Evolutionary conservation across 1,284 basidiomycete species (phyloP), one percentile per base, ranked within the genome.

Genomic region (Cystobasidiaceae sp.): DNA sequence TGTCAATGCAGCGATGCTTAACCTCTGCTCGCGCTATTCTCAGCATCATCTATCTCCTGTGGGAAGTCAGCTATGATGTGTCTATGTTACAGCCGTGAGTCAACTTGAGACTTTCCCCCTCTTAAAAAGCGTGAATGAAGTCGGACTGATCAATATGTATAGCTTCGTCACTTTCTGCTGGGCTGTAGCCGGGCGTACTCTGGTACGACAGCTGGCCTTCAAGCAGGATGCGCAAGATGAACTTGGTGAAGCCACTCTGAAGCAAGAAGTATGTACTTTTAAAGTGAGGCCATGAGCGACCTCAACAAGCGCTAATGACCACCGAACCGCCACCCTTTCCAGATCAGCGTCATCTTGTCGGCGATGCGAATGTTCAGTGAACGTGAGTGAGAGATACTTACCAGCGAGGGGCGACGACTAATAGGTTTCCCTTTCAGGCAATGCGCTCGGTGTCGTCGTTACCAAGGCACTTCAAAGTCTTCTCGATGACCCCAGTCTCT

Each of bases 101-200:
- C 49, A 56, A 62, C 21, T 55, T 2, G 2, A 21, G 1, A n/a
- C n/a, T n/a, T n/a, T n/a, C n/a, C n/a, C n/a, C n/a, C n/a, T n/a
- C n/a, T n/a, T n/a, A n/a, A n/a, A n/a, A n/a, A n/a, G n/a, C n/a
- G n/a, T n/a, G n/a, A n/a, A n/a, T n/a, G n/a, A n/a, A n/a, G n/a
- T n/a, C n/a, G n/a, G n/a, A n/a, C n/a, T n/a, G n/a, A n/a, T n/a
- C n/a, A n/a, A n/a, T n/a, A n/a, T n/a, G n/a, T n/a, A n/a, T n/a
- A 56, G 54, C 37, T 56, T 58, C 19, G 46, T 69, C 21, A 58
- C 59, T 21, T 59, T 63, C 48, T 58, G 61, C 33, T 73, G 71
- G 71, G 67, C 69, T 3, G 66, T 71, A 1, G 72, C 69, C 0
- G 72, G 71, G 0, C 70, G 71, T 43, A 72, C 71, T 3, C 64